Evolutionary conservation across 306 rosid species (phyloP).

Genomic region (barrel medic (Medicago truncatula)): DNA sequence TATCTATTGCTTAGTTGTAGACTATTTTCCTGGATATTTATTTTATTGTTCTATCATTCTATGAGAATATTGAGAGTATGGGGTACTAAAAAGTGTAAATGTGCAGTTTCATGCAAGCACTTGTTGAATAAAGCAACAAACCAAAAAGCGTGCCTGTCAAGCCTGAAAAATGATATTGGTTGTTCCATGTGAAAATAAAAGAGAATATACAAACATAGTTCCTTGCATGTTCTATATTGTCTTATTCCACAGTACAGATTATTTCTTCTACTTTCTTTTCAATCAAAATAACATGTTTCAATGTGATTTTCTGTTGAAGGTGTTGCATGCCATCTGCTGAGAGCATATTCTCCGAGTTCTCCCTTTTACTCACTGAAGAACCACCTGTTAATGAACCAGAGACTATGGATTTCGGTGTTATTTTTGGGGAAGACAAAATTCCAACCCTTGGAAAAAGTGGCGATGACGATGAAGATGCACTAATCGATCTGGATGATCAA

Average conservation of each 20-base stretch:
- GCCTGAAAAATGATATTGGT: neutral
- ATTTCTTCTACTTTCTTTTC: slow-evolving; percentile 16
- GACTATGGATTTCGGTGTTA: slow-evolving; percentile 62
- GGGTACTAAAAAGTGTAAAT: slow-evolving; percentile 2
- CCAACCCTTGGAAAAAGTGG: slow-evolving; percentile 35
- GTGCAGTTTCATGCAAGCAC: neutral
- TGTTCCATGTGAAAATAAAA: neutral
- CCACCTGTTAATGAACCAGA: slow-evolving; percentile 69
- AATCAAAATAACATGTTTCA: slow-evolving; percentile 37
- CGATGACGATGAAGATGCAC: slow-evolving; percentile 55
- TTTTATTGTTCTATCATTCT: neutral
- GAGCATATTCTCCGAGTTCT: slow-evolving; percentile 76
- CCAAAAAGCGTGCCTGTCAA: neutral
- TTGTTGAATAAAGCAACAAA: slow-evolving; percentile 9
- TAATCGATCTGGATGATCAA: slow-evolving; percentile 72
- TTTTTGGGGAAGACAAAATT: slow-evolving; percentile 58
- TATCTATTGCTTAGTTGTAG: neutral
- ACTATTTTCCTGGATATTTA: slow-evolving; percentile 2
- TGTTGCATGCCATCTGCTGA: slow-evolving; percentile 75
- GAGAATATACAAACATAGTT: neutral
- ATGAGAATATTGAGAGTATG: neutral
- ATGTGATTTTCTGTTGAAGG: slow-evolving; percentile 55
- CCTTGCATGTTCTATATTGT: slow-evolving; percentile 13
- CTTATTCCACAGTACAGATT: neutral
- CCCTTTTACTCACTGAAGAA: slow-evolving; percentile 49